Base-by-base conservation (phyloP, 1,284 basidiomycete species). In the Ceratobasidium sp. region DNA sequence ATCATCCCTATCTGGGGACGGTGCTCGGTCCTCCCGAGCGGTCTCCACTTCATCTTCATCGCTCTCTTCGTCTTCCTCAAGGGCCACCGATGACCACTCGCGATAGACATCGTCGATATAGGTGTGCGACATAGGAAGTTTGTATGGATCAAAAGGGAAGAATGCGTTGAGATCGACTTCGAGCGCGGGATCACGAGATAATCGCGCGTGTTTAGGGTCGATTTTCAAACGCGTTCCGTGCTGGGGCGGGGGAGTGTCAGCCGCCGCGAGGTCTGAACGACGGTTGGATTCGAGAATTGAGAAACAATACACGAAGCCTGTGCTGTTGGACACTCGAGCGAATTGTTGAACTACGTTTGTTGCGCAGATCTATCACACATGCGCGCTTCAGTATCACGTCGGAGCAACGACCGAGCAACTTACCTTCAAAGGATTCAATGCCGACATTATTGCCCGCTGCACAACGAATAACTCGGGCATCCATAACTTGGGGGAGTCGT, bases 101-200 rank as follows among this genome's bases (percentile, higher is more conserved):
- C 91, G 81, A 73, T 92, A 93, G 17, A 91, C 83, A 13, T 82
- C 82, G 58, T 88, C 84, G 45, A 93, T 89, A 73, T 87, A 92
- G n/a, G 78, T 77, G 47, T 82, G 80, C 7, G 90, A 91, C 65
- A 84, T 83, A 0, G 93, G 91, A 1, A 99, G 86, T 73, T 90
- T 92, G 81, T 94, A 99, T 0, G 97, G 97, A 77, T 99, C 97
- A 77, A 99, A 99, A 0, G 97, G 97, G 82, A 99, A 99, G 82
- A 98, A 99, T 13, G 89, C 89, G 77, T 96, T 94, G 55, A 98
- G 83, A 70, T 95, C 86, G 71, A 86, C 79, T 47, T 80, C 79
- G 60, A 75, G 60, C 15, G 58, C 45, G 25, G 71, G 64, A 54
- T 69, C 57, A 12, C 58, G 43, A 15, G 40, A 38, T 25, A 50